These are phyloP conservation scores for Lactarius pseudohatsudake DNA, from an alignment of 768 basidiomycete species.

Conservation along the genomic window DNA sequence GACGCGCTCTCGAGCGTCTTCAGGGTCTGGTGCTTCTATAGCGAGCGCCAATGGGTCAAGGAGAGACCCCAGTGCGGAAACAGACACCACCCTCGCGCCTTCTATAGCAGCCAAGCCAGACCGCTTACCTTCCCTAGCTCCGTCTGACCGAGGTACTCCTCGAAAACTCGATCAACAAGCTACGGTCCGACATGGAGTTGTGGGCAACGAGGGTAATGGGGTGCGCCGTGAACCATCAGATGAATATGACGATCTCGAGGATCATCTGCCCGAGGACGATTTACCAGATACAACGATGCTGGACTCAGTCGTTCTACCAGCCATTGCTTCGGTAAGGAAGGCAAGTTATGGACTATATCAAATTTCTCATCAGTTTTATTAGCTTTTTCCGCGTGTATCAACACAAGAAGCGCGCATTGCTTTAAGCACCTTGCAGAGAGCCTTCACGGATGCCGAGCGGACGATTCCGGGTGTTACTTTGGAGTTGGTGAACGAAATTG, in stretches of 20 bases:
- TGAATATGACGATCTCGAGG: conserved; percentile 64
- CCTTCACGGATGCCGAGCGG: conserved; percentile 93
- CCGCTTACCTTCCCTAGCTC: conserved; percentile 52
- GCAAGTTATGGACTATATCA: conserved; percentile 6
- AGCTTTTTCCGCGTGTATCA: conserved; percentile 91
- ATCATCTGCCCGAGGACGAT: conserved; percentile 48
- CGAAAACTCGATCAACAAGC: conserved; percentile 56
- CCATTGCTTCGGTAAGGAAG: conserved; percentile 84
- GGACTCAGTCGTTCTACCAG: conserved; percentile 92
- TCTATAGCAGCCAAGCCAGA: conserved; percentile 56
- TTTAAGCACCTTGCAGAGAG: conserved; percentile 81
- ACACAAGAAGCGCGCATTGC: conserved; percentile 90
- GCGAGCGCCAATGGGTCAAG: conserved; percentile 35
- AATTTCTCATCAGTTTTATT: conserved; percentile 23
- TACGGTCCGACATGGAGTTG: conserved; percentile 56
- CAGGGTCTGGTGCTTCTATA: conserved; percentile 41
- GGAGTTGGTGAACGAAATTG: conserved; percentile 92
- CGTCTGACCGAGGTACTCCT: conserved; percentile 36
- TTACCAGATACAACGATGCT: conserved; percentile 88
- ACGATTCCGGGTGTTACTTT: conserved; percentile 93
- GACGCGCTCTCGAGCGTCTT: conserved; percentile 37
- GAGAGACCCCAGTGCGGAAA: conserved; percentile 34
- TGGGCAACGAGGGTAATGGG: conserved; percentile 35
- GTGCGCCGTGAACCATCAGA: conserved; percentile 52
- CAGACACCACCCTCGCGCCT: conserved; percentile 35